A percentile compares a stretch with the other conserved stretches of the same genome.
phyloP scores from a whole-genome alignment of 148 eudicot genomes.

The Linanthus parryae region DNA sequence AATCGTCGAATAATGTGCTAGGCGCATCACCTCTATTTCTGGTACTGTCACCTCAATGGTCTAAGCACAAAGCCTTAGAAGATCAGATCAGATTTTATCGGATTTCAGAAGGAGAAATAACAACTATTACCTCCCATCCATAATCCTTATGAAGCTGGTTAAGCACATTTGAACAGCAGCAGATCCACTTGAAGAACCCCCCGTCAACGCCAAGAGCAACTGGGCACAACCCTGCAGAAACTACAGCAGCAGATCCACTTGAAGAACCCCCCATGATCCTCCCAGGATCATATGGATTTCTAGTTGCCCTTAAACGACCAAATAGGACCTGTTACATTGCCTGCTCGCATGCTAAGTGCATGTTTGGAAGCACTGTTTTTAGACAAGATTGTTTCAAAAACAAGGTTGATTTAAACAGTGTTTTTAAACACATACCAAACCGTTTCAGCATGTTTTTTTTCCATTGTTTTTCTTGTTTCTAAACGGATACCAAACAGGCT shows the following conservation, averaged over 20 bases:
- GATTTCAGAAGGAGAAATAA: not conserved
- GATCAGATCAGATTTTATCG: constrained; percentile 9
- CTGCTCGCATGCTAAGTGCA: too few species aligned
- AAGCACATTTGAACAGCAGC: constrained; percentile 68
- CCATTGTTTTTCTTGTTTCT: too few species aligned
- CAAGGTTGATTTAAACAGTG: too few species aligned
- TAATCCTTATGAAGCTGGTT: constrained; percentile 48
- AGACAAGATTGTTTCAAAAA: too few species aligned
- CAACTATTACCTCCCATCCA: constrained; percentile 75
- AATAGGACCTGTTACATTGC: constrained; percentile 28
- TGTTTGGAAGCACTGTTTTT: too few species aligned
- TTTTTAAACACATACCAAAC: too few species aligned
- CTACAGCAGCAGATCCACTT: constrained; percentile 97
- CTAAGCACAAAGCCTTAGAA: constrained; percentile 24
- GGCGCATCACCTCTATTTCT: constrained; percentile 83
- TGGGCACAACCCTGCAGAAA: constrained; percentile 95
- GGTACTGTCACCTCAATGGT: constrained; percentile 81
- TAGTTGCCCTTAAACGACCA: constrained; percentile 38
- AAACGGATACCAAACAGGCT: too few species aligned
- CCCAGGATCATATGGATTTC: constrained; percentile 70
- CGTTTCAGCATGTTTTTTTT: too few species aligned
- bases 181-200: constrained; percentile 93
- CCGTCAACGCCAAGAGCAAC: constrained; percentile 97
- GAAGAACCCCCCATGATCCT: constrained; percentile 90
- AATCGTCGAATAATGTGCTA: constrained; percentile 88